Base-by-base conservation (phyloP, 2,329 filamentous ascomycete species). In the Ophiosphaerella narmari region DNA sequence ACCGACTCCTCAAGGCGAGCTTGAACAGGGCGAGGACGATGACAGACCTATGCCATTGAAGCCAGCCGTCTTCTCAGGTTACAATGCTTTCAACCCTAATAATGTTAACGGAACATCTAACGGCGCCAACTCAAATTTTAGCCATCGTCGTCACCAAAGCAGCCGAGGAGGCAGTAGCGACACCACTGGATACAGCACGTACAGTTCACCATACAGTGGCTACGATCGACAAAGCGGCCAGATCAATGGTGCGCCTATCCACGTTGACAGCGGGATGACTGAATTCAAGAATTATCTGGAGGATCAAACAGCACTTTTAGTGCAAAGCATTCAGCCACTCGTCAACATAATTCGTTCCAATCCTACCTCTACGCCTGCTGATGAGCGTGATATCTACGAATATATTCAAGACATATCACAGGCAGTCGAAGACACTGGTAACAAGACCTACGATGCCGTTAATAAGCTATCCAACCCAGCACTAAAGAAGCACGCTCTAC, bases 321-420 rank as follows among this genome's bases (percentile, higher is more conserved):
- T 94, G 23, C 85, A 90, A 59, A 89, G 86, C 38, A 91, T 95
- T 57, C 89, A 94, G 73, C 83, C 86, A n/a, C 82, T 96, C 7
- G 89, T 95, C 39, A 78, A 82, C 48, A 81, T 85, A 50, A 86
- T 95, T 52, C 83, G 82, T 23, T 80, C 66, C 7, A 67, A 56
- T 3, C 64, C 70, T 7, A 54, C 53, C 8, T 64, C 62, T 1
- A 63, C 64, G 1, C 59, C 67, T 2, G 59, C 57, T 6, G 71
- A 74, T 36, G 67, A 71, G 29, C 61, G 66, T 43, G 66, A 85
- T 55, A 86, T 94, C 51, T 81, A 82, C 32, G 79, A 78, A n/a
- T 83, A 91, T 67, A 87, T 94, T 54, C 79, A 79, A 47, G 82
- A 86, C 47, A 93, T 94, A 61, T 83, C 84, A 6, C 80, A 80